Conservation (phyloP, 306 rosid species). For the Delonix regia region DNA sequence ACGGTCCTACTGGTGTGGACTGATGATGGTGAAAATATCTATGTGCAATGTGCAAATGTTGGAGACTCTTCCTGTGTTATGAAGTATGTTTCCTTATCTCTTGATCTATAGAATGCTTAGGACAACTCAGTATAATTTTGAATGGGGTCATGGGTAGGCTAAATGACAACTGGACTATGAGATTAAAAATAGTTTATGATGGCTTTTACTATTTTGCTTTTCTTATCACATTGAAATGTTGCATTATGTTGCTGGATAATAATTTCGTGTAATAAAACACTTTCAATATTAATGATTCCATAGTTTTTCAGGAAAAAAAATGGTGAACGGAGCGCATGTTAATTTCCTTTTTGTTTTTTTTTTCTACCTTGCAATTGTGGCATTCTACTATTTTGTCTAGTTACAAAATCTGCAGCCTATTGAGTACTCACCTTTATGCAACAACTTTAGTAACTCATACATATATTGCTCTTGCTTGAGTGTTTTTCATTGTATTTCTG, state of each 20-base stretch:
- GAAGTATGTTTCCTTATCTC: slow-evolving; percentile 57
- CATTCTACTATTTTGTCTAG: slow-evolving; percentile 21
- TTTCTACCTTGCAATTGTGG: slow-evolving; percentile 30
- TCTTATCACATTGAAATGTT: slow-evolving; percentile 18
- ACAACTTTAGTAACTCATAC: slow-evolving; percentile 2
- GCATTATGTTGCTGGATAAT: not conserved
- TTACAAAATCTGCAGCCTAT: slow-evolving; percentile 13
- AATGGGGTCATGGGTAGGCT: slow-evolving; percentile 34
- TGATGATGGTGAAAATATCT: slow-evolving; percentile 60
- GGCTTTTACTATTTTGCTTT: slow-evolving; percentile 18
- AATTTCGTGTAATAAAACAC: not conserved
- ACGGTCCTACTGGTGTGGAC: slow-evolving; percentile 94
- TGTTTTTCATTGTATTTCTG: not conserved
- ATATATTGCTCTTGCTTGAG: not conserved
- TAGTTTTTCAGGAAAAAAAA: slow-evolving; percentile 15
- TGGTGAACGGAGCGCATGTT: not conserved
- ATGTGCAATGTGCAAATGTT: slow-evolving; percentile 94
- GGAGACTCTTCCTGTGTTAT: slow-evolving; percentile 91
- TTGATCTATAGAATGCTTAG: slow-evolving; percentile 27
- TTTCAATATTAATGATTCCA: slow-evolving; percentile 8
- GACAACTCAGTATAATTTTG: slow-evolving; percentile 28
- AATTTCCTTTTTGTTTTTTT: slow-evolving; percentile 4
- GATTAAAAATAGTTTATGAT: slow-evolving; percentile 18
- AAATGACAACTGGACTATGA: slow-evolving; percentile 17
- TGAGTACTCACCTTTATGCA: slow-evolving; percentile 5